Evolutionary conservation across 2,329 filamentous ascomycete genomes (phyloP), one percentile per base, ranked within the genome.

Genomic region (Apiospora sp.): DNA sequence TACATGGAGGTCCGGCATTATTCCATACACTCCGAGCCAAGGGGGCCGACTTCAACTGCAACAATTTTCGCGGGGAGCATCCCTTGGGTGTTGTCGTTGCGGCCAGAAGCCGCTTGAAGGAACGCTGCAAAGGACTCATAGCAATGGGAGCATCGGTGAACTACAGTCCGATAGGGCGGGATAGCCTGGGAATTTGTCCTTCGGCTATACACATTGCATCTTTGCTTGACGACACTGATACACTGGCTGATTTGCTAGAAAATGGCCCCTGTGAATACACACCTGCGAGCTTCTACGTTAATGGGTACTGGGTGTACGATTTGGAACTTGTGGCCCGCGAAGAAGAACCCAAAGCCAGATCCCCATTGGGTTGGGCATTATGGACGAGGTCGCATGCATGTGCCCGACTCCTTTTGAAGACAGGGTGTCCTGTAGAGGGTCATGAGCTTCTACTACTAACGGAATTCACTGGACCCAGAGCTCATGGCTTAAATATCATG

Each of bases 171-270:
- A n/a, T 14, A 22, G 2, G n/a, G 27, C 19, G 0, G 24, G 24
- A 0, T n/a, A n/a, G 22, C 12, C 67, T 12, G 19, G 43, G 30
- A 22, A 22, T 2, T 14, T 7, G 12, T 19, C 67, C 67, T 1
- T 68, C 67, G 12, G 67, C 43, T 22, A 22, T 68, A 22, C 67
- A 68, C 67, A 34, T 68, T 34, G 67, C 67, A 30, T 48, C 43
- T 3, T 19, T 44, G 4, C 1, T 7, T 1, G 24, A 14, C 14
- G 6, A 48, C 13, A 0, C 2, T 10, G 43, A 48, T 8, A 13
- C 4, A 12, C 2, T 44, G 4, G 5, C 0, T 4, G 19, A 2
- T 22, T 24, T 68, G 1, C 1, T 68, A 3, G 1, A 6, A 1
- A 22, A 22, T 4, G 43, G 67, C 8, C 13, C 41, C n/a, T 2